These are phyloP conservation scores for Paramyrothecium sp. DNA, from an alignment of 2,329 filamentous ascomycete genomes.

Conservation along the genomic window DNA sequence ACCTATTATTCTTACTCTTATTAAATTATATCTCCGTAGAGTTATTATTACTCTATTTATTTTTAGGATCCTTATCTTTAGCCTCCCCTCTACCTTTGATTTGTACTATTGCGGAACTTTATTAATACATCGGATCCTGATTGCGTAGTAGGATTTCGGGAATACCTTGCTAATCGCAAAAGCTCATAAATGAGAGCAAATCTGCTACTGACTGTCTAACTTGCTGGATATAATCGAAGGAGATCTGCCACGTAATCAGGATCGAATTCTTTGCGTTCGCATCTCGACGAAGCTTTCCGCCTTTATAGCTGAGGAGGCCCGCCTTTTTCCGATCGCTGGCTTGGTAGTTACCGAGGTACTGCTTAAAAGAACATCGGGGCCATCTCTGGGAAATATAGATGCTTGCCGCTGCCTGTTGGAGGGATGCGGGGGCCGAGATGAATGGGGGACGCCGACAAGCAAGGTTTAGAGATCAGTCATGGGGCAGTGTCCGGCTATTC, in stretches of 20 bases:
- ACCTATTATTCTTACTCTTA: constrained; percentile 10
- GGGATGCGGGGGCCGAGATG: no score
- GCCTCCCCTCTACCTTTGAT: background rate
- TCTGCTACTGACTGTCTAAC: constrained; percentile 9
- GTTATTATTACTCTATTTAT: constrained; percentile 4
- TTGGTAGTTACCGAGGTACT: constrained; percentile 6
- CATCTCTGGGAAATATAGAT: constrained; percentile 5
- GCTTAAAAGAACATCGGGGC: constrained; percentile 2
- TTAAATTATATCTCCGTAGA: constrained; percentile 3
- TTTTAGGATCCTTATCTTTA: constrained; percentile 1
- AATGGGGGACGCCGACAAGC: no score
- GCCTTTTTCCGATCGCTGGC: constrained; percentile 5
- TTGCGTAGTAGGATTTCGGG: background rate
- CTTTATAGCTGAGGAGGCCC: constrained; percentile 1
- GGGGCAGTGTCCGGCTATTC: no score
- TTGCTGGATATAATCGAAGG: constrained; percentile 28
- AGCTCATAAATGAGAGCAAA: background rate
- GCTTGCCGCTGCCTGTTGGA: no score
- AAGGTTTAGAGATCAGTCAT: no score
- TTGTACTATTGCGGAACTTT: background rate
- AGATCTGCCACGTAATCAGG: constrained; percentile 29
- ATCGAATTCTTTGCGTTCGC: constrained; percentile 20
- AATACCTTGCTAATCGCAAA: background rate
- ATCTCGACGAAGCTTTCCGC: constrained; percentile 13
- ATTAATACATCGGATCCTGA: background rate